phyloP scores from a whole-genome alignment of 768 basidiomycete species.

The Mycena sanguinolenta region DNA sequence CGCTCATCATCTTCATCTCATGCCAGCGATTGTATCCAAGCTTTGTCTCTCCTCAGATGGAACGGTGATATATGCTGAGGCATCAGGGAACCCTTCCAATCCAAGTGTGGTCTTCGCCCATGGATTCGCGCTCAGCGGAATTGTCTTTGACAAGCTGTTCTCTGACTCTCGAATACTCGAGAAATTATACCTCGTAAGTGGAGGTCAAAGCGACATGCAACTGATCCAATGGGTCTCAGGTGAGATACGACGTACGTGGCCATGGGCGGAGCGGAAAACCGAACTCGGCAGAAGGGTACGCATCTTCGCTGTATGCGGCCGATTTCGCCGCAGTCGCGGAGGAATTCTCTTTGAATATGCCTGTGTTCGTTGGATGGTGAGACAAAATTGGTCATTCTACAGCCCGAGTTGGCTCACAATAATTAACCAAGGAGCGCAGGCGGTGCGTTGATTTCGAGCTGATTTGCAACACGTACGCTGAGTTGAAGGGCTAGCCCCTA shows the following conservation, averaged over 20 bases:
- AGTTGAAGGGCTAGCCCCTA: conserved; percentile 5
- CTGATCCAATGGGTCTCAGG: conserved; percentile 14
- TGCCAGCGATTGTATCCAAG: conserved; percentile 10
- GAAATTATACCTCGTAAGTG: conserved; percentile 31
- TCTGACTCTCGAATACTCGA: conserved; percentile 35
- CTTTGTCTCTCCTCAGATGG: conserved; percentile 48
- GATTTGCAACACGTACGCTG: not conserved
- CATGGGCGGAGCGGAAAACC: conserved; percentile 37
- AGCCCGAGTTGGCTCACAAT: not conserved
- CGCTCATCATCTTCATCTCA: not conserved
- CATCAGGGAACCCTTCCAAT: conserved; percentile 46
- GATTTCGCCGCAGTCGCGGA: conserved; percentile 33
- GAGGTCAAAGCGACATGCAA: too few relatives aligned
- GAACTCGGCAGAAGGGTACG: conserved; percentile 13
- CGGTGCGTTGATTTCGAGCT: conserved; percentile 6
- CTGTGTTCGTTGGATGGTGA: conserved; percentile 36
- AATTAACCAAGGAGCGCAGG: conserved; percentile 29
- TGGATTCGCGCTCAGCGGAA: conserved; percentile 46
- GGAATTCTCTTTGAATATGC: conserved; percentile 27
- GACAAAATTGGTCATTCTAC: not conserved
- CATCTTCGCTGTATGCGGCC: conserved; percentile 32
- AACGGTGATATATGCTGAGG: conserved; percentile 49
- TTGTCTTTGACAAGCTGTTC: conserved; percentile 49
- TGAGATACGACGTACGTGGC: conserved; percentile 36
- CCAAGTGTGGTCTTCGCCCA: conserved; percentile 51